Evolutionary conservation across 306 rosid genomes (phyloP).

Genomic region (Vigna angularis): DNA sequence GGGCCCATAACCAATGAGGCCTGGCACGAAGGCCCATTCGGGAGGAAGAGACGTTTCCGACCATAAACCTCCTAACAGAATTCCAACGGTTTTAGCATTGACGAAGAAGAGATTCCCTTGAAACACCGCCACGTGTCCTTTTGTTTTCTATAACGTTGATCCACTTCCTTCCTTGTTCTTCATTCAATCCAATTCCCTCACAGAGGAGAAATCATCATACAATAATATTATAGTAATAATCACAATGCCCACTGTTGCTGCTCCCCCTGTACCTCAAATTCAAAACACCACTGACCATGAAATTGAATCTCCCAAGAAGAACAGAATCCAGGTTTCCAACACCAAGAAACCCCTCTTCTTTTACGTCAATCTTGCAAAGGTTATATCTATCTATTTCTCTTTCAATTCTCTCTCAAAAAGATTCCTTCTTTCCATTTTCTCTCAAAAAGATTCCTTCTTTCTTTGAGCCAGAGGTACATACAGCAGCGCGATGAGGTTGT

Average conservation of each 20-base stretch:
- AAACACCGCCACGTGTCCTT: conserved; percentile 41
- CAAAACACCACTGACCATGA: conserved; percentile 33
- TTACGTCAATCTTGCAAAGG: conserved; percentile 98
- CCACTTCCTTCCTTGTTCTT: not conserved
- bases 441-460: not conserved
- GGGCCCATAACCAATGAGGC: too few species aligned
- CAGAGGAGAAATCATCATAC: not conserved
- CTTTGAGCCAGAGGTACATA: conserved; percentile 84
- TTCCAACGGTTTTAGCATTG: not conserved
- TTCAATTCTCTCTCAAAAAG: not conserved
- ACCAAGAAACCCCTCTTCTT: conserved; percentile 98
- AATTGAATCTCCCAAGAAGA: conserved; percentile 62
- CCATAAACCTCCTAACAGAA: conserved; percentile 37
- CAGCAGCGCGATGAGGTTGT: conserved; percentile 96
- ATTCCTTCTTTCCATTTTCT: too few species aligned
- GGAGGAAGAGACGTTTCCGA: conserved; percentile 41
- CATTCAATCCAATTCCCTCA: conserved; percentile 34
- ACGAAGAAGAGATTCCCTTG: conserved; percentile 34
- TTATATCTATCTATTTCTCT: not conserved
- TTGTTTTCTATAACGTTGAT: conserved; percentile 2
- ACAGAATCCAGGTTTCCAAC: conserved; percentile 93
- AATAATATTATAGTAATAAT: not conserved
- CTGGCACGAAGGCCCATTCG: not conserved
- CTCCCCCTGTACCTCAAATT: conserved; percentile 38
- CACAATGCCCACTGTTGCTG: conserved; percentile 58